phyloP scores from a whole-genome alignment of 352 stramenopile genomes.

The Globisporangium rhizosaccharum region DNA sequence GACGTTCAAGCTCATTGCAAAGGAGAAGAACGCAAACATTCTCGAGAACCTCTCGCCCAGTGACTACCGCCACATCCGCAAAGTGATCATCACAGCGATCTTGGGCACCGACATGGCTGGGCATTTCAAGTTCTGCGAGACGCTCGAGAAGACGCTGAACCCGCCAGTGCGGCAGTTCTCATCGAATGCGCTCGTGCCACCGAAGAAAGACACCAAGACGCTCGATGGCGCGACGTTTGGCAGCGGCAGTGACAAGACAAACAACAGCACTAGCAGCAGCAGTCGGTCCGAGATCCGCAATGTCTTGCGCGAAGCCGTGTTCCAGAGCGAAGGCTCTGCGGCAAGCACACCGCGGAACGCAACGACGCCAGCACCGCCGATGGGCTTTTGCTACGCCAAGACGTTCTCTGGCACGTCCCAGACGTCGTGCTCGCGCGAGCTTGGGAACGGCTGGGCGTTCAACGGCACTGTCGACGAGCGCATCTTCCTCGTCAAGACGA shows the following conservation, averaged over 20 bases:
- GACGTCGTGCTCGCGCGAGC: slow-evolving; percentile 21
- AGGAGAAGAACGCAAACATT: slow-evolving; percentile 84
- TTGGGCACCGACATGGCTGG: slow-evolving; percentile 88
- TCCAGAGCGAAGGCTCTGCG: slow-evolving; percentile 35
- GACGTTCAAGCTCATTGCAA: slow-evolving; percentile 81
- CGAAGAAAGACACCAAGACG: slow-evolving; percentile 23
- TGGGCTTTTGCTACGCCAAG: slow-evolving; percentile 9
- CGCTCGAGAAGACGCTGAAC: slow-evolving; percentile 65
- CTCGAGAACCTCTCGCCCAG: slow-evolving; percentile 63
- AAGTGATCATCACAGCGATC: slow-evolving; percentile 86
- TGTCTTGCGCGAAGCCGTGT: slow-evolving; percentile 63
- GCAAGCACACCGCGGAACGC: slow-evolving; percentile 25
- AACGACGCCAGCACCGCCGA: slow-evolving; percentile 1
- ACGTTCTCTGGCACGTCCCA: slow-evolving; percentile 6
- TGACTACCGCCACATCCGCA: slow-evolving; percentile 78
- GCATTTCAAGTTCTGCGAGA: slow-evolving; percentile 85
- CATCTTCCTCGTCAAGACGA: slow-evolving; percentile 76
- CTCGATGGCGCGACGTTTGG: slow-evolving; percentile 1
- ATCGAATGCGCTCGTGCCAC: slow-evolving; percentile 26
- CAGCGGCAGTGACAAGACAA: slow-evolving; percentile 3
- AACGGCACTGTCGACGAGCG: slow-evolving; percentile 72
- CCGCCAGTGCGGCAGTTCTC: slow-evolving; percentile 49
- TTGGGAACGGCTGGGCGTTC: slow-evolving; percentile 46
- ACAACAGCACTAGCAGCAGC: slow-evolving; percentile 3
- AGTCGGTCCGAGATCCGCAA: slow-evolving; percentile 23